Conservation (phyloP, 1,284 basidiomycete species). For the Boletellus dicymbophilus region DNA sequence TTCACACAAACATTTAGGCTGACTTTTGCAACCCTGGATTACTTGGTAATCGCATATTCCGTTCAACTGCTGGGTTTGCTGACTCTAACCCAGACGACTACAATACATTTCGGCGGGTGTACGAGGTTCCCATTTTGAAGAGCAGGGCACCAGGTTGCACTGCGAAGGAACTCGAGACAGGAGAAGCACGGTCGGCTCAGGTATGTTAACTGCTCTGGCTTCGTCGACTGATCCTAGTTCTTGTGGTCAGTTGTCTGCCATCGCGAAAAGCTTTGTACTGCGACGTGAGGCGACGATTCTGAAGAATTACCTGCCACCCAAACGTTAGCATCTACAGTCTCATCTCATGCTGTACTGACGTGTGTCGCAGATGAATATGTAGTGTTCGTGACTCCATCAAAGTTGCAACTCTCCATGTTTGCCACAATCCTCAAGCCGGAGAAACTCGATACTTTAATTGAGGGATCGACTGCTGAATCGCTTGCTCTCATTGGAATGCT, state of each 20-base stretch:
- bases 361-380: constrained; percentile 82
- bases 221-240: background rate
- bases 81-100: constrained; percentile 59
- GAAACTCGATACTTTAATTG: constrained; percentile 63
- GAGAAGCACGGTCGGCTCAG: constrained; percentile 72
- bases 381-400: constrained; percentile 85
- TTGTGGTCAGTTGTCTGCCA: constrained; percentile 61
- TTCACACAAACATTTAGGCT: constrained; percentile 46
- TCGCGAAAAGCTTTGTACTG: constrained; percentile 88
- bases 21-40: constrained; percentile 94
- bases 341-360: constrained; percentile 1
- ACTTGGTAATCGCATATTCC: constrained; percentile 52
- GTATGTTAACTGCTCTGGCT: constrained; percentile 38
- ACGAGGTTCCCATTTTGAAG: constrained; percentile 89
- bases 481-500: constrained; percentile 82
- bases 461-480: constrained; percentile 74
- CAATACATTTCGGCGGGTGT: constrained; percentile 74
- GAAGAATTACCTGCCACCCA: constrained; percentile 87
- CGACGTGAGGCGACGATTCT: constrained; percentile 86
- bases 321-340: constrained; percentile 53
- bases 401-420: constrained; percentile 83
- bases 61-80: background rate
- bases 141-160: constrained; percentile 81
- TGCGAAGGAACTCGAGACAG: constrained; percentile 71
- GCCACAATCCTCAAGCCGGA: constrained; percentile 71